phyloP scores from a whole-genome alignment of 768 basidiomycete genomes.

The Porphyrellus cyaneotinctus region DNA sequence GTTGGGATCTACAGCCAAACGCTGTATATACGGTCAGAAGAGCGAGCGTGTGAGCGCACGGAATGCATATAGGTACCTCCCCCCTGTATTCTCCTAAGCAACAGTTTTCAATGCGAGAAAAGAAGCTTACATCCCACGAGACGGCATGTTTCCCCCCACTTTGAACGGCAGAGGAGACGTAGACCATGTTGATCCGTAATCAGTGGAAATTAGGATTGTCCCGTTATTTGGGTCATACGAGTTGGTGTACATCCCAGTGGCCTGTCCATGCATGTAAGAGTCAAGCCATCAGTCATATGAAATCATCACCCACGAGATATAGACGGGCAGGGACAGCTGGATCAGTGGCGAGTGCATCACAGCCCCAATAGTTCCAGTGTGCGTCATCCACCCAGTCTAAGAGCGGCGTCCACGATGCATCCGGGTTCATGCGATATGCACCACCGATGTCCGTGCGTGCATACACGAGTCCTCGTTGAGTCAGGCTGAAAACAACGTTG shows the following conservation, averaged over 20 bases:
- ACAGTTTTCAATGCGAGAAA: not conserved
- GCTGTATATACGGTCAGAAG: conserved; percentile 30
- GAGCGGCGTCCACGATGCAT: conserved; percentile 60
- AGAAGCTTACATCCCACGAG: conserved; percentile 48
- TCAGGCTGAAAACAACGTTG: conserved; percentile 58
- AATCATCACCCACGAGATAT: conserved; percentile 34
- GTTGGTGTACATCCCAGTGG: conserved; percentile 13
- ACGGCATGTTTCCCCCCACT: conserved; percentile 45
- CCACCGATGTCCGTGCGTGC: conserved; percentile 69
- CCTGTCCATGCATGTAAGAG: not conserved
- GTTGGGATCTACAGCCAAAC: conserved; percentile 61
- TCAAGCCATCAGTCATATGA: not conserved
- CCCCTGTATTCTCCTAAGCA: conserved; percentile 2
- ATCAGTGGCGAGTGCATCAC: conserved; percentile 60
- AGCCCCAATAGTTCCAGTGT: conserved; percentile 59
- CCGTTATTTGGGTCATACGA: conserved; percentile 10
- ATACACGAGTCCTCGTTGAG: conserved; percentile 56
- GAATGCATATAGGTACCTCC: conserved; percentile 1
- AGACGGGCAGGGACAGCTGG: conserved; percentile 53
- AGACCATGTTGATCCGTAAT: conserved; percentile 55
- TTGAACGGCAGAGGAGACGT: conserved; percentile 56
- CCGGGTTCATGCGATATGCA: conserved; percentile 57
- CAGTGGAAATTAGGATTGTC: conserved; percentile 57
- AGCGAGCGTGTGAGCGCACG: not conserved
- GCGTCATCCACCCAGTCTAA: conserved; percentile 49